A percentile compares a stretch with the other conserved stretches of the same genome.
These are phyloP conservation scores for Echinochloa phyllopogon DNA, from an alignment of 176 grass and related monocot genomes.

Conservation along the genomic window DNA sequence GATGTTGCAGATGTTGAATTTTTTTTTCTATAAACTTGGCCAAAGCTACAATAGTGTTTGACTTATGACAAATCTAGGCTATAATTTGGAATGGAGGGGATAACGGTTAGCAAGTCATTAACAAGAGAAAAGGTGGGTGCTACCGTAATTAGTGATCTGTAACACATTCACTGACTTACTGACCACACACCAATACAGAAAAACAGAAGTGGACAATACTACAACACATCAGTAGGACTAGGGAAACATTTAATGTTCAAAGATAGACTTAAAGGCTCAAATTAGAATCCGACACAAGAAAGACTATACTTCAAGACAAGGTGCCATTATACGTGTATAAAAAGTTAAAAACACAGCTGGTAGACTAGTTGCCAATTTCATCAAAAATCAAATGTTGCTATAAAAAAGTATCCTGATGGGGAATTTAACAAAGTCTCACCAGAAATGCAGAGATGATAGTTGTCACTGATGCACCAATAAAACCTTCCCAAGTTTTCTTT, in stretches of 20 bases:
- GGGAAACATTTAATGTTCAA: background rate
- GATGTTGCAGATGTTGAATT: too few species aligned
- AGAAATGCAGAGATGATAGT: constrained; percentile 93
- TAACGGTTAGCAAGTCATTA: too few species aligned
- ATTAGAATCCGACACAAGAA: background rate
- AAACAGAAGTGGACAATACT: background rate
- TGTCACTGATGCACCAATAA: constrained; percentile 97
- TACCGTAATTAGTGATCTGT: background rate
- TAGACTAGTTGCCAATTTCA: background rate
- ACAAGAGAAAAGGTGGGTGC: background rate
- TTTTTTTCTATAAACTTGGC: too few species aligned
- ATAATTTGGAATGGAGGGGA: too few species aligned
- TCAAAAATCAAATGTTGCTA: background rate
- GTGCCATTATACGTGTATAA: background rate
- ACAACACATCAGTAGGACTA: background rate
- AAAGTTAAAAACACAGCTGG: background rate
- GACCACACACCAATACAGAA: background rate
- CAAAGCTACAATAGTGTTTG: too few species aligned
- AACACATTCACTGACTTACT: background rate
- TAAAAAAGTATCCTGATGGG: background rate
- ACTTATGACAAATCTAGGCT: too few species aligned
- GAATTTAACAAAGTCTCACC: constrained; percentile 56
- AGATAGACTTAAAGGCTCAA: background rate
- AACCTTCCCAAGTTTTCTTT: constrained; percentile 99
- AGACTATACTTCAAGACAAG: background rate